Percentiles rank a stretch among this genome's conserved stretches.
phyloP scores from a whole-genome alignment of 495 filamentous ascomycete species.

The Aspergillus ostianus region DNA sequence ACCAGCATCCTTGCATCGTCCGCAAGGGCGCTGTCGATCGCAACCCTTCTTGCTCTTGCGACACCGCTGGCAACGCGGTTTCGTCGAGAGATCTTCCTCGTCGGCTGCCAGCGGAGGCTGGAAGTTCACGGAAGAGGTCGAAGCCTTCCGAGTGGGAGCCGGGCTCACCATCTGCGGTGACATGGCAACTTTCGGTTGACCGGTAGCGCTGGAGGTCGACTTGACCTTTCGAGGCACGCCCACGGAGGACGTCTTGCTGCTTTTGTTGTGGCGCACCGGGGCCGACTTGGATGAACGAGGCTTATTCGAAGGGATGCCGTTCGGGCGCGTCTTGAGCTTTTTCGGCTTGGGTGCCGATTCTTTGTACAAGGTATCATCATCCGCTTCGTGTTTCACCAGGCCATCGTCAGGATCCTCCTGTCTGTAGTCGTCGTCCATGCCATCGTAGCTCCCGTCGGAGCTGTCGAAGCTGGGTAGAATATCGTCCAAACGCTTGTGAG shows the following conservation, averaged over 20 bases:
- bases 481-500: slow-evolving; percentile 57
- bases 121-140: slow-evolving; percentile 64
- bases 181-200: slow-evolving; percentile 54
- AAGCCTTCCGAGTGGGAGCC: slow-evolving; percentile 73
- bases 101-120: slow-evolving; percentile 73
- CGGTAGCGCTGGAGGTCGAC: slow-evolving; percentile 35
- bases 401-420: slow-evolving; percentile 63
- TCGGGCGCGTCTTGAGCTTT: slow-evolving; percentile 42
- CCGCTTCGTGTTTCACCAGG: slow-evolving; percentile 50
- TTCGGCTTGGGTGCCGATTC: slow-evolving; percentile 45
- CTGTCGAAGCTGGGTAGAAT: slow-evolving; percentile 67
- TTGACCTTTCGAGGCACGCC: slow-evolving; percentile 55
- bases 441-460: slow-evolving; percentile 67
- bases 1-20: slow-evolving; percentile 92
- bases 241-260: slow-evolving; percentile 43
- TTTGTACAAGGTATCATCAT: slow-evolving; percentile 45
- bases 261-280: slow-evolving; percentile 41
- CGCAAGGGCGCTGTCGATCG: slow-evolving; percentile 91
- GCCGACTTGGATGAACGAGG: slow-evolving; percentile 37
- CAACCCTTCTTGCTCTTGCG: slow-evolving; percentile 99
- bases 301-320: slow-evolving; percentile 32
- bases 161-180: slow-evolving; percentile 60
- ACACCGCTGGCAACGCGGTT: slow-evolving; percentile 96
- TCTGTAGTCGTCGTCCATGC: slow-evolving; percentile 48
- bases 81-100: slow-evolving; percentile 85